phyloP scores from a whole-genome alignment of 139 green algal species.

The Coelastrella sp. region DNA sequence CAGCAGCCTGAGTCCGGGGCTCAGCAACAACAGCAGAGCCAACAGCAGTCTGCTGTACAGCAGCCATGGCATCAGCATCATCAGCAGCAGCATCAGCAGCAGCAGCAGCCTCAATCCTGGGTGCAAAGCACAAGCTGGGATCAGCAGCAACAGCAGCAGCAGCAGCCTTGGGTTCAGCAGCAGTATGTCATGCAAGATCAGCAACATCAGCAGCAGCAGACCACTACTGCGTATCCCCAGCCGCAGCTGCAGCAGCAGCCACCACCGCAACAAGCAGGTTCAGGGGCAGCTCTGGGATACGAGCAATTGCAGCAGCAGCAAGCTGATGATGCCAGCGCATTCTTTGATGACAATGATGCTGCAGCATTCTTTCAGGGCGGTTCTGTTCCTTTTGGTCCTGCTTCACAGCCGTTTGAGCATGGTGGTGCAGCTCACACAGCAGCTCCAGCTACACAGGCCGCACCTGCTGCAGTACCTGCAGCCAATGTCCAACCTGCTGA shows the following conservation, averaged over 20 bases:
- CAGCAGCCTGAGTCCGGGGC: background rate
- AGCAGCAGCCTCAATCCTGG: background rate
- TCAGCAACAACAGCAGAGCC: background rate
- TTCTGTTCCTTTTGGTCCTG: background rate
- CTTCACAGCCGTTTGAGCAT: background rate
- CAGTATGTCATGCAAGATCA: background rate
- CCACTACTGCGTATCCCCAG: background rate
- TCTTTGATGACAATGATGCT: constrained; percentile 23
- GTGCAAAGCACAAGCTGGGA: background rate
- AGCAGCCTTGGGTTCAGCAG: background rate
- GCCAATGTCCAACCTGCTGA: background rate
- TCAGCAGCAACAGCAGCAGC: constrained; percentile 33
- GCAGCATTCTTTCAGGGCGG: constrained; percentile 14
- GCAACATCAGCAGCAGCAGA: background rate
- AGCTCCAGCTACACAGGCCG: background rate
- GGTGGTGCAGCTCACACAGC: background rate
- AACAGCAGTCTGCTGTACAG: background rate
- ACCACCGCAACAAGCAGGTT: too few species aligned
- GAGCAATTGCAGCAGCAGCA: constrained; percentile 1
- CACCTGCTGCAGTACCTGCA: background rate
- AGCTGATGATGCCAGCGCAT: constrained; percentile 9
- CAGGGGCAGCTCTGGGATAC: background rate
- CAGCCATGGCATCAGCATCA: background rate
- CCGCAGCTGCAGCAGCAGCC: background rate
- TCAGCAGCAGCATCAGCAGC: background rate